Conservation (phyloP, 139 green algal species). For the Tetratostichococcus sp. region DNA sequence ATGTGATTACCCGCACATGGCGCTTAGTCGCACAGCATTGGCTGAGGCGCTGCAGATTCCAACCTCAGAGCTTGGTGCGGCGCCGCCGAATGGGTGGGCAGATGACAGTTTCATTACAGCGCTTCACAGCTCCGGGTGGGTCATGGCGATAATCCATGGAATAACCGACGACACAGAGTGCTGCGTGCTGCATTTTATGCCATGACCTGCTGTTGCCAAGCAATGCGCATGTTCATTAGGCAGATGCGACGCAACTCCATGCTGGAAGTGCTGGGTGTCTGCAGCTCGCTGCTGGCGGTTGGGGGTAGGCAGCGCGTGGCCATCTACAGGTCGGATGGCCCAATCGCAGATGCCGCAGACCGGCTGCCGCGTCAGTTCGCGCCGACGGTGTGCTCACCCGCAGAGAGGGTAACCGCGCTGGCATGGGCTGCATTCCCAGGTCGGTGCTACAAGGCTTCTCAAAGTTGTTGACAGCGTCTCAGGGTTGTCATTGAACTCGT, state of each 20-base stretch:
- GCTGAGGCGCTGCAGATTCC: not conserved
- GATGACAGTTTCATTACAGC: not conserved
- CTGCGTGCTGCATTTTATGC: no score
- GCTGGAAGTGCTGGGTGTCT: no score
- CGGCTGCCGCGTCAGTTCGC: not conserved
- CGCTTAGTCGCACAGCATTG: not conserved
- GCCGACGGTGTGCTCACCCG: not conserved
- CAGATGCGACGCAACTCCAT: no score
- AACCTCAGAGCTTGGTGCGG: not conserved
- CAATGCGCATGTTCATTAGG: no score
- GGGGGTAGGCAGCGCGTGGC: not conserved
- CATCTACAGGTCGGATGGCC: not conserved
- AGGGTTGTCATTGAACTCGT: no score
- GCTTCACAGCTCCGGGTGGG: not conserved
- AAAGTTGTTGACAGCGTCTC: no score
- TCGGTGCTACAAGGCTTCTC: no score
- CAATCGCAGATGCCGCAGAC: not conserved
- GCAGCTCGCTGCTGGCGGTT: not conserved
- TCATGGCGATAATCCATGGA: not conserved
- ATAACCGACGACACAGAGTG: no score
- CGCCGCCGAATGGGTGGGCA: not conserved
- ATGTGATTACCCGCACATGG: no score
- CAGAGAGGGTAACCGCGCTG: constrained; percentile 16
- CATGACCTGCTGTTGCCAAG: no score
- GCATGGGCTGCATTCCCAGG: constrained; percentile 1